These are phyloP conservation scores for Alloteropsis semialata DNA, from an alignment of 176 grass and related monocot species.

Conservation along the genomic window DNA sequence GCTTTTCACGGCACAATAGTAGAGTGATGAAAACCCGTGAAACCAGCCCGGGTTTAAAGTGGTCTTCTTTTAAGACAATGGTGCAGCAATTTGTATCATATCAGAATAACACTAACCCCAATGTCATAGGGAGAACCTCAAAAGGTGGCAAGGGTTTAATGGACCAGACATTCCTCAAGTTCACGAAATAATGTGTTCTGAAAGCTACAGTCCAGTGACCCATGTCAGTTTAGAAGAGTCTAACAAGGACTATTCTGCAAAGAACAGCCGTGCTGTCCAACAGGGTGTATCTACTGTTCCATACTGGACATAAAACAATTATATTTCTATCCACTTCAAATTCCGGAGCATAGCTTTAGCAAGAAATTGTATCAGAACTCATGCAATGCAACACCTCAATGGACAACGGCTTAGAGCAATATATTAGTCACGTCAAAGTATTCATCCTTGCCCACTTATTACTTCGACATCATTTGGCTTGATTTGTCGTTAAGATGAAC, in stretches of 20 bases:
- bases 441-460: no score
- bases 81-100: neutral
- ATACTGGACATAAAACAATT: neutral
- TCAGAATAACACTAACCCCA: slow-evolving; percentile 11
- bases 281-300: neutral
- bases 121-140: neutral
- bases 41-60: neutral
- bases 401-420: neutral
- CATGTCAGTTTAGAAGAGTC: neutral
- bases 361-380: neutral
- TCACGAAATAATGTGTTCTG: slow-evolving; percentile 3
- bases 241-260: neutral
- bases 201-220: neutral
- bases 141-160: slow-evolving; percentile 3
- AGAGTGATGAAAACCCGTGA: neutral
- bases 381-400: neutral
- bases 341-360: neutral
- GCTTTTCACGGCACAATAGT: neutral
- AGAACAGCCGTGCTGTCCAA: neutral
- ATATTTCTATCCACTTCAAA: neutral
- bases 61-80: neutral
- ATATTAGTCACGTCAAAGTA: no score
- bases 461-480: no score
- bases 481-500: neutral
- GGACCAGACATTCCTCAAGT: neutral